Percentiles rank a stretch among this genome's conserved stretches.
Evolutionary conservation across 129 eudicot genomes (phyloP).

Genomic region (Solidago caesia): DNA sequence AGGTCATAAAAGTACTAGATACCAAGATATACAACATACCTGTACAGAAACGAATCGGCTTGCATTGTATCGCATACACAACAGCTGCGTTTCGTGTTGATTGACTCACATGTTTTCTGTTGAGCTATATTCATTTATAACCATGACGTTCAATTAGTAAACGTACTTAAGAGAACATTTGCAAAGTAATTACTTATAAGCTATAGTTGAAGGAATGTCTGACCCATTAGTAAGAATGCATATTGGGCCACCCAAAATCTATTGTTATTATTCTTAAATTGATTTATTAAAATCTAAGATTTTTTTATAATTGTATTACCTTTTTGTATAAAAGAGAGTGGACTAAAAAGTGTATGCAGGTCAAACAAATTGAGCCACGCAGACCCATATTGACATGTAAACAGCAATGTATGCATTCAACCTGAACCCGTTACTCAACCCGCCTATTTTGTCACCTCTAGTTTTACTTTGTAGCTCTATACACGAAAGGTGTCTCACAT

Average conservation of each 20-base stretch:
- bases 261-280: background rate
- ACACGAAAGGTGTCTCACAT: conserved; percentile 6
- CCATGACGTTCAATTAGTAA: background rate
- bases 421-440: background rate
- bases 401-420: background rate
- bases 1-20: background rate
- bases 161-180: too few species aligned
- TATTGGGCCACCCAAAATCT: background rate
- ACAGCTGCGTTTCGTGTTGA: conserved; percentile 5
- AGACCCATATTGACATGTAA: background rate
- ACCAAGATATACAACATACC: conserved; percentile 14
- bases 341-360: background rate
- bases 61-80: conserved; percentile 28
- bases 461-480: background rate
- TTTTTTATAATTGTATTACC: too few species aligned
- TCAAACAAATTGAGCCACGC: background rate
- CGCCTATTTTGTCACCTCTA: background rate
- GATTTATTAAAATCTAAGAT: too few species aligned
- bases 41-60: conserved; percentile 35
- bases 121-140: conserved; percentile 1
- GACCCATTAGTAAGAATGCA: background rate
- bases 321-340: background rate
- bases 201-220: too few species aligned
- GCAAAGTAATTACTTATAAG: background rate
- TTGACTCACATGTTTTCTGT: conserved; percentile 13